Base-by-base conservation (phyloP, 495 filamentous ascomycete genomes). In the Sordaria brevicollis region DNA sequence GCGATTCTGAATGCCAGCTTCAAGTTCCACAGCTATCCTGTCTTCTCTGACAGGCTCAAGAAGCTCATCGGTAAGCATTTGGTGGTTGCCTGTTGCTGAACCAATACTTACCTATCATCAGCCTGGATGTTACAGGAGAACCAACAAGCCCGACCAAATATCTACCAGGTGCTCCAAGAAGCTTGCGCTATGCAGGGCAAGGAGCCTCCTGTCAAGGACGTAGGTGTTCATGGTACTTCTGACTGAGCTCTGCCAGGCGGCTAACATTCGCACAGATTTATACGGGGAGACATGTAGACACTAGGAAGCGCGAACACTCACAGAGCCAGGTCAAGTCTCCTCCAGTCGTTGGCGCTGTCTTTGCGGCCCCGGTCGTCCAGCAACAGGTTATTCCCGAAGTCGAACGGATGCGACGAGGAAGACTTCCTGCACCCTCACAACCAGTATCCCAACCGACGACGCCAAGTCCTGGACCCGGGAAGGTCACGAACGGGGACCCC, bases 1-100 rank as follows among this genome's bases (percentile, higher is more conserved):
- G 95, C 95, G n/a, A 99, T 99, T 73, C 83, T 99, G 43, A 98
- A 97, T 76, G 95, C 96, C 43, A 96, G 87, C 75, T 99, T 91
- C 87, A 95, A 92, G 77, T 98, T 91, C 77, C 96, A 96, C 25
- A 83, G 84, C 49, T 92, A 97, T 75, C 95, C 95, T 35, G 76
- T 84, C 25, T 98, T 98, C 79, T 97, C 94, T 2, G 92, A 96
- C 76, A 89, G 89, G 65, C 81, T 97, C 66, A 97, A 97, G 84
- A 89, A 91, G 79, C 84, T 99, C 34, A 97, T 97, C 73, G 90
- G 94, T 97, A 84, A 80, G 89, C 79, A 25, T 15, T 17, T 19
- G 41, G 66, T 65, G 25, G 19, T 19, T 34, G 29, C 34, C 34
- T 35, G 36, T 36, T 49, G 0, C 17, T 5, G 36, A 43, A 49